Evolutionary conservation across 2,329 filamentous ascomycete genomes (phyloP).

Genomic region (Calonectria crousiana): DNA sequence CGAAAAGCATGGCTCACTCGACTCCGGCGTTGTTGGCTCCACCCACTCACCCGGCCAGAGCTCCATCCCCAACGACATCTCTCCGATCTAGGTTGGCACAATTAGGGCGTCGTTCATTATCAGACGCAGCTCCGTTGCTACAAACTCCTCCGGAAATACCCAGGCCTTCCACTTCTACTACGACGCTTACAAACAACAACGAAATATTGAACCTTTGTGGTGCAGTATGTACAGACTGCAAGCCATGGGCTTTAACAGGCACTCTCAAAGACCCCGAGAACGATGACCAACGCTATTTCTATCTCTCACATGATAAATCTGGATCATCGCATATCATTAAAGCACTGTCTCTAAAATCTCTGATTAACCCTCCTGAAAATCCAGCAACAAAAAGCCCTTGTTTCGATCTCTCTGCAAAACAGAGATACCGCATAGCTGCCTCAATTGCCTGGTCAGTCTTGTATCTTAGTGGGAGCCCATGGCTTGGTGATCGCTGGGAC

Average conservation of each 20-base stretch:
- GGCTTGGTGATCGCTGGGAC: constrained; percentile 17
- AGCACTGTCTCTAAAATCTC: neutral
- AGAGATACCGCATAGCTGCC: constrained; percentile 7
- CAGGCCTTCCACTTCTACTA: neutral
- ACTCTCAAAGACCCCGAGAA: neutral
- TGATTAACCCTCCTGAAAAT: neutral
- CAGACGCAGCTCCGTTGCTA: neutral
- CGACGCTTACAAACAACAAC: neutral
- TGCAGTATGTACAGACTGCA: neutral
- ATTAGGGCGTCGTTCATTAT: neutral
- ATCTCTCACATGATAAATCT: neutral
- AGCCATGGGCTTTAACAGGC: neutral
- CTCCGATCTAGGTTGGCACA: neutral
- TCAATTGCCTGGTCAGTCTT: constrained; percentile 13
- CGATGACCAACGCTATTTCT: neutral
- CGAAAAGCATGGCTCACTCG: neutral
- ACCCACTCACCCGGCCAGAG: neutral
- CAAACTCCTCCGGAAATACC: neutral
- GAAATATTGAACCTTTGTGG: neutral
- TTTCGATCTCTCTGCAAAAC: constrained; percentile 8
- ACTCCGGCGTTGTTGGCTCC: neutral
- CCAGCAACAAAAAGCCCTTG: neutral
- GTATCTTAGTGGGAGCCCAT: constrained; percentile 3
- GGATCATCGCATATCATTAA: neutral
- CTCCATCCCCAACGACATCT: neutral